phyloP scores from a whole-genome alignment of 2,329 filamentous ascomycete species.

The Hypocreales sp. region DNA sequence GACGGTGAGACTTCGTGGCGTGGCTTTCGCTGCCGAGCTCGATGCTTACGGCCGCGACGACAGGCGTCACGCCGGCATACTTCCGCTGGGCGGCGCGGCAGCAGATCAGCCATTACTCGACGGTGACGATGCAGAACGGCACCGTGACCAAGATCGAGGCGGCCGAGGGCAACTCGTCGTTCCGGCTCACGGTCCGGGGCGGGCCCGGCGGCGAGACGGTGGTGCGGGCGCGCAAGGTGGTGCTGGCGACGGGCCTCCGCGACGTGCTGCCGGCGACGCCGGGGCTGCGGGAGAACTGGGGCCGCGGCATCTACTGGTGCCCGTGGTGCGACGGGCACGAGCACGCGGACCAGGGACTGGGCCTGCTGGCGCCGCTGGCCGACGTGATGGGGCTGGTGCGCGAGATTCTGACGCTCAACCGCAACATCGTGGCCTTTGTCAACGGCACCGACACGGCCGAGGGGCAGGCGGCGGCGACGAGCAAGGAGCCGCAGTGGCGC shows the following conservation, averaged over 20 bases:
- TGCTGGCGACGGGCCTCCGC: conserved; percentile 40
- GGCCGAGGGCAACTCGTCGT: conserved; percentile 24
- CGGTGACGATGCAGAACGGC: conserved; percentile 32
- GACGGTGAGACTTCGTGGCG: conserved; percentile 26
- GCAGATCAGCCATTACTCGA: conserved; percentile 34
- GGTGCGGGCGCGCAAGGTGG: conserved; percentile 34
- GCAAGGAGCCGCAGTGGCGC: conserved; percentile 28
- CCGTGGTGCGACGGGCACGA: conserved; percentile 51
- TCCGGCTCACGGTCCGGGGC: conserved; percentile 20
- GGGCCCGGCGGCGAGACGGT: conserved; percentile 8
- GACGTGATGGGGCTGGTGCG: conserved; percentile 27
- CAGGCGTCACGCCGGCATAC: conserved; percentile 37
- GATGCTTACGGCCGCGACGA: neutral
- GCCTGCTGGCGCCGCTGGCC: conserved; percentile 30
- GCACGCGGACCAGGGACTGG: conserved; percentile 41
- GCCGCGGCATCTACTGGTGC: conserved; percentile 46
- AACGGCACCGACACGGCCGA: conserved; percentile 41
- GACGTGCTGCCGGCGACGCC: conserved; percentile 40
- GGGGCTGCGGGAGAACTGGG: conserved; percentile 38
- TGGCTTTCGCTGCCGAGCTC: too few relatives aligned
- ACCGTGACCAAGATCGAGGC: conserved; percentile 30
- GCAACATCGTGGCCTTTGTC: conserved; percentile 38
- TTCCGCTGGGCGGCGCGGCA: conserved; percentile 37
- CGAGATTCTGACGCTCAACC: conserved; percentile 39
- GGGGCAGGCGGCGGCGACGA: conserved; percentile 20